A percentile compares a stretch with the other conserved stretches of the same genome.
These are phyloP conservation scores for Penicillium simplicissimum DNA, from an alignment of 495 filamentous ascomycete genomes.

Conservation along the genomic window DNA sequence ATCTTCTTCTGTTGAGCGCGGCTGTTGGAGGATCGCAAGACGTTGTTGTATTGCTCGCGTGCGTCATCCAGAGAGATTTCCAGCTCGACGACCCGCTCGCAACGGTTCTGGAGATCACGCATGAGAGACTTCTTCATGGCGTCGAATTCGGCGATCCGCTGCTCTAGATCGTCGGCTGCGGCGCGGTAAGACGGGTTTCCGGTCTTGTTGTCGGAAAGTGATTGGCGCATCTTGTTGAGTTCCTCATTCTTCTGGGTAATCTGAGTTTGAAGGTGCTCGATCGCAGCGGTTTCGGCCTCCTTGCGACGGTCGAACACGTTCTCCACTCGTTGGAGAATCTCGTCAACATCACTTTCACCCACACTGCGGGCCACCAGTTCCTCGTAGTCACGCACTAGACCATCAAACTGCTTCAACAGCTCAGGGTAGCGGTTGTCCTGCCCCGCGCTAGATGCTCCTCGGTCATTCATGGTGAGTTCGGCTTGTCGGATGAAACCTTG, in stretches of 20 bases:
- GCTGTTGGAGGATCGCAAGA: slow-evolving; percentile 92
- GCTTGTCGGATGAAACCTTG: slow-evolving; percentile 93
- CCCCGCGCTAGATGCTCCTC: slow-evolving; percentile 59
- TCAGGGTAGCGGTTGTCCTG: slow-evolving; percentile 66
- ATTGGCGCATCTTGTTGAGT: slow-evolving; percentile 69
- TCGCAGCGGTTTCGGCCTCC: slow-evolving; percentile 66
- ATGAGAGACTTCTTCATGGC: slow-evolving; percentile 99
- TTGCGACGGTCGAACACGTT: slow-evolving; percentile 73
- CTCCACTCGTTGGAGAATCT: slow-evolving; percentile 76
- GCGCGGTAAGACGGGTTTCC: slow-evolving; percentile 63
- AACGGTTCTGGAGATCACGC: slow-evolving; percentile 97
- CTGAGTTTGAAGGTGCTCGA: slow-evolving; percentile 71
- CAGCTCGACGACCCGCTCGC: slow-evolving; percentile 95
- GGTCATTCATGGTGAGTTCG: slow-evolving; percentile 75
- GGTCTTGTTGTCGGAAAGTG: slow-evolving; percentile 72
- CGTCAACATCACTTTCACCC: slow-evolving; percentile 72
- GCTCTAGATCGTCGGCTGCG: slow-evolving; percentile 91
- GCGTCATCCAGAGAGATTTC: slow-evolving; percentile 97
- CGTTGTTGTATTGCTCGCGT: slow-evolving; percentile 97
- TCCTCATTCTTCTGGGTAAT: slow-evolving; percentile 72
- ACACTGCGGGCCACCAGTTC: slow-evolving; percentile 78
- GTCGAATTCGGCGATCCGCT: slow-evolving; percentile 97
- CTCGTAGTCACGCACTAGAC: slow-evolving; percentile 79
- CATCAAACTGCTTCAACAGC: slow-evolving; percentile 70
- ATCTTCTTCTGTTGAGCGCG: slow-evolving; percentile 99